Conservation (phyloP, 140 eudicot species). For the Stevia rebaudiana region DNA sequence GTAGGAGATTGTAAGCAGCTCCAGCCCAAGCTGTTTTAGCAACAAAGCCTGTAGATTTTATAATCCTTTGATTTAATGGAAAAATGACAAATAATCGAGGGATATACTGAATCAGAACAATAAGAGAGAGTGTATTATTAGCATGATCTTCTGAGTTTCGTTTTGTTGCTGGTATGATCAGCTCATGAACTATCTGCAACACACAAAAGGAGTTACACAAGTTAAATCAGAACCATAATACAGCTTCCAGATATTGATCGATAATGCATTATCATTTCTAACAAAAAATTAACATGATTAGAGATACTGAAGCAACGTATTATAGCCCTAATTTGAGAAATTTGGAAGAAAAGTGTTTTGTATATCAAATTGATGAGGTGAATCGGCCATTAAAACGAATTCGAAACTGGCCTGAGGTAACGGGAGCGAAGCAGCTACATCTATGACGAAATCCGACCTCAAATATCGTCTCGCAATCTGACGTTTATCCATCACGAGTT, state of each 20-base stretch:
- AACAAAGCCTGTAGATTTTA: conserved; percentile 76
- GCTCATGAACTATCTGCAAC: conserved; percentile 65
- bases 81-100: conserved; percentile 74
- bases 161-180: conserved; percentile 67
- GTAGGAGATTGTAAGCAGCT: conserved; percentile 86
- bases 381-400: background rate
- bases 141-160: conserved; percentile 48
- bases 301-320: background rate
- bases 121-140: conserved; percentile 66
- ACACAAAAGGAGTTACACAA: background rate
- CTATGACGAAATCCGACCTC: conserved; percentile 65
- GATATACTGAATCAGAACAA: conserved; percentile 77
- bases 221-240: background rate
- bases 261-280: too few species aligned
- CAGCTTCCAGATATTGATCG: background rate
- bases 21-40: conserved; percentile 99
- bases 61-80: conserved; percentile 67
- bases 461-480: conserved; percentile 60
- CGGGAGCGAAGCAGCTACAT: conserved; percentile 75
- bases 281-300: too few species aligned
- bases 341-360: background rate
- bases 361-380: background rate
- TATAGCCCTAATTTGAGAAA: background rate
- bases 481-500: conserved; percentile 74
- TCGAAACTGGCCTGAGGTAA: conserved; percentile 66